These are phyloP conservation scores for Aspergillus bertholletiae DNA, from an alignment of 495 filamentous ascomycete species.

Conservation along the genomic window DNA sequence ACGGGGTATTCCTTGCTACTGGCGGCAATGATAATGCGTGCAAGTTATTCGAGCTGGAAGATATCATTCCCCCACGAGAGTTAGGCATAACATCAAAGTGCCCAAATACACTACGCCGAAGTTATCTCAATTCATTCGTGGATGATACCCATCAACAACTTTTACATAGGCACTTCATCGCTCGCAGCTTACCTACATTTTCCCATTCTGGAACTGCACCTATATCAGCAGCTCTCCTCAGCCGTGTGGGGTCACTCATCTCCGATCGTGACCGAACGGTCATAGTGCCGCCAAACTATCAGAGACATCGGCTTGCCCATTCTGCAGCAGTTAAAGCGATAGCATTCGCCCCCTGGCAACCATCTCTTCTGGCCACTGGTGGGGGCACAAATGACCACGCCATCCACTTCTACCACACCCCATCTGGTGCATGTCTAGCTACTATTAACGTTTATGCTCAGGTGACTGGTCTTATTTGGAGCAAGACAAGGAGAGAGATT, in stretches of 20 bases:
- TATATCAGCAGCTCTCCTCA: constrained; percentile 22
- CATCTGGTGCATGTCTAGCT: constrained; percentile 78
- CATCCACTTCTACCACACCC: constrained; percentile 93
- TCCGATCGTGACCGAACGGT: constrained; percentile 27
- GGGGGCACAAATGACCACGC: constrained; percentile 91
- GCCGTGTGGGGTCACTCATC: constrained; percentile 25
- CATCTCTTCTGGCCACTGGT: constrained; percentile 82
- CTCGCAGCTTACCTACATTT: constrained; percentile 27
- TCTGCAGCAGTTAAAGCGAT: constrained; percentile 93
- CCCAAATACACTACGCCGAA: background rate
- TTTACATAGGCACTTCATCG: constrained; percentile 19
- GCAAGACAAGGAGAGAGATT: constrained; percentile 78
- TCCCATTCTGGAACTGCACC: constrained; percentile 18
- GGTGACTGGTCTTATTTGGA: constrained; percentile 92
- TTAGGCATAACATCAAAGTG: constrained; percentile 5
- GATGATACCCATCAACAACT: constrained; percentile 14
- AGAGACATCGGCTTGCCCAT: constrained; percentile 73
- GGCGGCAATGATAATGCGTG: constrained; percentile 92
- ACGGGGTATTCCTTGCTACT: constrained; percentile 74
- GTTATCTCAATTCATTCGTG: constrained; percentile 20
- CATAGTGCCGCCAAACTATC: constrained; percentile 44
- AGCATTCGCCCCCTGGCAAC: constrained; percentile 94
- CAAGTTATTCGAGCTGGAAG: constrained; percentile 70
- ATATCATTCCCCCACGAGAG: constrained; percentile 45
- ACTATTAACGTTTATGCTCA: constrained; percentile 92